Percentiles rank a stretch among this genome's conserved stretches.
Conservation (phyloP, 2,329 filamentous ascomycete genomes). For the Fusarium sp. region DNA sequence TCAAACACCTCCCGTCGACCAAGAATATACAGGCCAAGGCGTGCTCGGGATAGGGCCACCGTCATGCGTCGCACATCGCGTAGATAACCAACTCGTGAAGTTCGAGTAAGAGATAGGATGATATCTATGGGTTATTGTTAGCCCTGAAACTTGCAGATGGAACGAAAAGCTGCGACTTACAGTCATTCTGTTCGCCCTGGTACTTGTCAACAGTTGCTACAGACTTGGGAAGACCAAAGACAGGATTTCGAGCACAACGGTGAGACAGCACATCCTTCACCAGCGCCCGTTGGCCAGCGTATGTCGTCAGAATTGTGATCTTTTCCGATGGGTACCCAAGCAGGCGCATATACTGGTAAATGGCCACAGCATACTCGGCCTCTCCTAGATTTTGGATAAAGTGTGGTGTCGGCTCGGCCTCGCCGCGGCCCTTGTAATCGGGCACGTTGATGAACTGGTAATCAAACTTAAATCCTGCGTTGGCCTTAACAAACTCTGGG, state of each 20-base stretch:
- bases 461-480: slow-evolving; percentile 93
- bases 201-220: slow-evolving; percentile 99
- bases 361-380: slow-evolving; percentile 95
- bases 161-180: slow-evolving; percentile 68
- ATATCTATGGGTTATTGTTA: slow-evolving; percentile 74
- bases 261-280: slow-evolving; percentile 89
- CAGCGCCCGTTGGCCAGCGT: slow-evolving; percentile 91
- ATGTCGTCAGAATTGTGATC: slow-evolving; percentile 93
- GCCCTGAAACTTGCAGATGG: slow-evolving; percentile 2
- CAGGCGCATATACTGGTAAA: slow-evolving; percentile 97
- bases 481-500: slow-evolving; percentile 83
- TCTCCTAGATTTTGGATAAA: slow-evolving; percentile 98
- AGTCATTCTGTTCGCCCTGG: slow-evolving; percentile 99
- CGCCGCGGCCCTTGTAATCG: slow-evolving; percentile 91
- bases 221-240: slow-evolving; percentile 91
- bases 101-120: slow-evolving; percentile 93
- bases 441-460: slow-evolving; percentile 98
- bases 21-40: slow-evolving; percentile 92
- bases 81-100: slow-evolving; percentile 90
- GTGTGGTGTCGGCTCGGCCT: slow-evolving; percentile 91
- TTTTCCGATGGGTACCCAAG: slow-evolving; percentile 88
- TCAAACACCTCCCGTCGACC: slow-evolving; percentile 92
- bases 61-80: slow-evolving; percentile 94
- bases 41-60: slow-evolving; percentile 92
- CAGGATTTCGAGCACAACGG: slow-evolving; percentile 83